A percentile compares a stretch with the other conserved stretches of the same genome.
Evolutionary conservation across 495 filamentous ascomycete genomes (phyloP).

Genomic region (Podospora pseudopauciseta): DNA sequence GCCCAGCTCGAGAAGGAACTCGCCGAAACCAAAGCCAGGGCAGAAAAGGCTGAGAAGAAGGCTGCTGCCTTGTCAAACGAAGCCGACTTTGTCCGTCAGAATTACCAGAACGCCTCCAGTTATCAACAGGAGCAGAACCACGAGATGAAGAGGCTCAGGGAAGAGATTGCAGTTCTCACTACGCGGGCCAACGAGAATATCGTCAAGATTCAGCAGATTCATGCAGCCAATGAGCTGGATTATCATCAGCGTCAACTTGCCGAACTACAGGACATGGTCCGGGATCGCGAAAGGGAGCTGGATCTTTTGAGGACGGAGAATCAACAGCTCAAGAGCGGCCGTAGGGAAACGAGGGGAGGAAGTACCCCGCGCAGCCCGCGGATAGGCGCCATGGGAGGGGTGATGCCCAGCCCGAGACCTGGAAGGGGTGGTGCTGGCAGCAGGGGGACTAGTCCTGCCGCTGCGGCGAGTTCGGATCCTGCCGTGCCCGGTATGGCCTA

Average conservation of each 20-base stretch:
- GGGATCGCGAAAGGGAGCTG: constrained; percentile 60
- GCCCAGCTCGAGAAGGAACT: constrained; percentile 42
- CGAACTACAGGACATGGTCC: constrained; percentile 54
- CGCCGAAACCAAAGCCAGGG: constrained; percentile 25
- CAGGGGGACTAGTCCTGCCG: constrained; percentile 45
- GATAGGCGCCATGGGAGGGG: constrained; percentile 30
- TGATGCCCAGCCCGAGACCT: constrained; percentile 34
- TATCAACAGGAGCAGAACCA: constrained; percentile 46
- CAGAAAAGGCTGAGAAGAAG: constrained; percentile 46
- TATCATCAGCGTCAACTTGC: constrained; percentile 35
- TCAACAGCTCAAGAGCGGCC: constrained; percentile 43
- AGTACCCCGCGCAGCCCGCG: constrained; percentile 50
- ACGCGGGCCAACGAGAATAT: constrained; percentile 52
- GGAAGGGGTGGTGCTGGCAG: constrained; percentile 36
- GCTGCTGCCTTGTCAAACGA: constrained; percentile 38
- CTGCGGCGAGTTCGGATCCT: constrained; percentile 23
- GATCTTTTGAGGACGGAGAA: constrained; percentile 36
- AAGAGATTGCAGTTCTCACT: constrained; percentile 46
- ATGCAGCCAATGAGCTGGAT: constrained; percentile 38
- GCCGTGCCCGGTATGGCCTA: constrained; percentile 1
- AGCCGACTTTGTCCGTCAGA: constrained; percentile 56
- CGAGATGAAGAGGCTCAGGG: constrained; percentile 50
- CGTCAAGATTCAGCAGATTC: constrained; percentile 49
- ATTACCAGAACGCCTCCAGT: constrained; percentile 63
- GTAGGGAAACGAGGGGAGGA: constrained; percentile 47